Evolutionary conservation across 2,329 filamentous ascomycete genomes (phyloP).

Genomic region (Arthrobotrys iridis): DNA sequence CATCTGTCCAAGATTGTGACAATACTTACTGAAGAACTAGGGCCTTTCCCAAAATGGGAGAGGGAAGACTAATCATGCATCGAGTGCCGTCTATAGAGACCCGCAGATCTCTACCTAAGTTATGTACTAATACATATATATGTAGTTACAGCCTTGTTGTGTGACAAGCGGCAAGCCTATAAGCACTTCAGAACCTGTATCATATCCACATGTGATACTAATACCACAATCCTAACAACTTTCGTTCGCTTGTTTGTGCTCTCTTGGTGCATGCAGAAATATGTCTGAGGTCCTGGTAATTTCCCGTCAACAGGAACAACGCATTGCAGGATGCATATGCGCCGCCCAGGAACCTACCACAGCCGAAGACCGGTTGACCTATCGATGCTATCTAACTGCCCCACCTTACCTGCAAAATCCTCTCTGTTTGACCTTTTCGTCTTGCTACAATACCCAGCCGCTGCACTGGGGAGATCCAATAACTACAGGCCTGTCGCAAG

Average conservation of each 20-base stretch:
- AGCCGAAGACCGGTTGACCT: conserved; percentile 40
- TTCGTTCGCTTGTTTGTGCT: conserved; percentile 38
- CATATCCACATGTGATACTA: conserved; percentile 31
- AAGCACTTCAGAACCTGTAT: background rate
- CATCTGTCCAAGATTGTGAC: conserved; percentile 5
- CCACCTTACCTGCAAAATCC: conserved; percentile 32
- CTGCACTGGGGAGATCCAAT: conserved; percentile 48
- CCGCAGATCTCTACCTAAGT: conserved; percentile 6
- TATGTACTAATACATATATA: background rate
- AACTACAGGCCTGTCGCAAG: background rate
- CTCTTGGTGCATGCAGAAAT: conserved; percentile 35
- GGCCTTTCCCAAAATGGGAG: conserved; percentile 7
- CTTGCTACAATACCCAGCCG: conserved; percentile 34
- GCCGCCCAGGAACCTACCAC: conserved; percentile 29
- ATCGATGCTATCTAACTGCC: conserved; percentile 13
- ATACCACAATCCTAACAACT: conserved; percentile 23
- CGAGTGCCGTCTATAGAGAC: background rate
- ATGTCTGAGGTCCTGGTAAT: conserved; percentile 51
- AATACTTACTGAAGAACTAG: background rate
- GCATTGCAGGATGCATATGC: conserved; percentile 53
- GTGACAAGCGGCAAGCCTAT: background rate
- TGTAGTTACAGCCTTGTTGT: conserved; percentile 1
- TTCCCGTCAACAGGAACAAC: conserved; percentile 54
- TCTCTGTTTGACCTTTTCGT: conserved; percentile 14
- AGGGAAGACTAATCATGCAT: conserved; percentile 16